Base-by-base conservation (phyloP, 2,329 filamentous ascomycete species). In the Cladosporium colombiae region DNA sequence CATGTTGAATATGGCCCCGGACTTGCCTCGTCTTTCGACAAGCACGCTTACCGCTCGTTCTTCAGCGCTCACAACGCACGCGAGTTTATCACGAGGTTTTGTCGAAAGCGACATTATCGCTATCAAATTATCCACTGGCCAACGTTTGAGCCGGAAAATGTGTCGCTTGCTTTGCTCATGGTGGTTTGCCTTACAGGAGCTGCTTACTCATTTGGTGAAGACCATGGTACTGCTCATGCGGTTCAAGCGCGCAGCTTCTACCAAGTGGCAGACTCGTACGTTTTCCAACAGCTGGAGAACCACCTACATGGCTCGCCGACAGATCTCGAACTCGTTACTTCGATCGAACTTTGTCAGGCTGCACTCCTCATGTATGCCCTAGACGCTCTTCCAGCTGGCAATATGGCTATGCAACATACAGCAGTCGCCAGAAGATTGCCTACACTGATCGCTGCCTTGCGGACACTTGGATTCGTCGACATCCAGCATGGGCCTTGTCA, bases 61-160 rank as follows among this genome's bases (percentile, higher is more conserved):
- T 60, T 64, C 52, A 60, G 7, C 7, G 27, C 35, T 16, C 8
- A 8, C 16, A 66, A 64, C 18, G 60, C 59, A 18, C 52, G 40
- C n/a, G 33, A 16, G 8, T 66, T 66, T 13, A 31, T 56, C 21
- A 35, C 52, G 16, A 33, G 52, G 25, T 66, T 66, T 29, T 66
- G 65, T 29, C 50, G 60, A 11, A 66, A 66, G 33, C 37, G 65
- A 5, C 65, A 66, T 49, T 66, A 66, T 35, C 65, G 37, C n/a
- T 66, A 63, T n/a, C 59, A 44, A n/a, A 44, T 66, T 31, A 59
- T 66, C n/a, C 65, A 66, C 53, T 66, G 65, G 65, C 60, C 65
- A 21, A 53, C 65, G 0, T 55, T 66, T 21, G 44, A 27, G 11
- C 18, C 62, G 16, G 53, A 59, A 18, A 46, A 33, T 5, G 53